Base-by-base conservation (phyloP, 2,329 filamentous ascomycete species). In the Didymella pinodella region DNA sequence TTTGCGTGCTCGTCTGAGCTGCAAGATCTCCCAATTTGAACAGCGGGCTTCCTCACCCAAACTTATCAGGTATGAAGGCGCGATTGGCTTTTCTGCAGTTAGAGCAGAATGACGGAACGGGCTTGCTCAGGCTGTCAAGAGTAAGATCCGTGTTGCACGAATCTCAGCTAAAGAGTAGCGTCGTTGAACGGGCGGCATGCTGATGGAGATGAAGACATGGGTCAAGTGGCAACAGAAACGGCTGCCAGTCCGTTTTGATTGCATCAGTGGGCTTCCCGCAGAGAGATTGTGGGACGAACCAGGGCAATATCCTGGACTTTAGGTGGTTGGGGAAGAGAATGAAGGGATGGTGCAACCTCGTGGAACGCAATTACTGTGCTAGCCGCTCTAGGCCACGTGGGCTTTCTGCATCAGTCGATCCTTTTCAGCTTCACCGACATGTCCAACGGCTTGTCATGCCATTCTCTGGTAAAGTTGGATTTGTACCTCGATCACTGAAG, bases 211-310 rank as follows among this genome's bases (percentile, higher is more conserved):
- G 40, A 38, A 51, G 54, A 52, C 51, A 62, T 57, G 59, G 46
- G 57, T 52, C 31, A 36, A 54, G 64, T 64, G 62, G 61, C 62
- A 64, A 64, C 56, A 63, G 63, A 45, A 66, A 66, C 63, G 61
- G 61, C 62, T 66, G 68, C 70, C 66, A 70, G 66, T 66, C 66
- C 57, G 26, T 55, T 58, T 55, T 62, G 54, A 61, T 56, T 59
- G 59, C 58, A 58, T 57, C 57, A 54, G 53, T 64, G 53, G 46
- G 61, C 53, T 55, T 50, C 54, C 62, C 59, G 58, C 64, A 70
- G 59, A 55, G 38, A 18, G 12, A 5, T 49, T 38, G 67, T 71
- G 43, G 56, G 63, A 71, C 68, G 58, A 46, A 38, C 57, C 49
- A 61, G 55, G 60, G 61, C 63, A 57, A 57, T 36, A 60, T 61